Base-by-base conservation (phyloP, 352 stramenopile species). In the Pythium diclinum region DNA sequence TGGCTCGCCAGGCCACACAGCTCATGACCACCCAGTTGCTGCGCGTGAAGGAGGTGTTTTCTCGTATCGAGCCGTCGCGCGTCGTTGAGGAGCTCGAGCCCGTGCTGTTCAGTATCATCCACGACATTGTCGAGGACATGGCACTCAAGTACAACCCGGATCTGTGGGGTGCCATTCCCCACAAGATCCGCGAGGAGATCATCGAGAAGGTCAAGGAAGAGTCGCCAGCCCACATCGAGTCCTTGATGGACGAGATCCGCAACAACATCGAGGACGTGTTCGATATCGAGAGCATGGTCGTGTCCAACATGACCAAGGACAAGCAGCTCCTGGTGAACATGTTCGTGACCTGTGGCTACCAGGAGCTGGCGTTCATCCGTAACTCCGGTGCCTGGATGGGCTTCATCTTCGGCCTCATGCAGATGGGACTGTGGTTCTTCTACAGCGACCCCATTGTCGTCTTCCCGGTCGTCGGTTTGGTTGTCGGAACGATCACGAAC, bases 401-500 rank as follows among this genome's bases (percentile, higher is more conserved):
- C 63, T 85, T 88, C 14, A 64, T 97, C 49, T 94, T 93, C 60
- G 86, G 86, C 3, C 71, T 94, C 48, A 86, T 93, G 63, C 86
- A 94, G 66, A 92, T 97, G 87, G 77, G 79, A 0, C 71, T 96
- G 46, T 96, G 83, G 81, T 98, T 91, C 57, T 73, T 89, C 21
- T 88, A 88, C 63, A 77, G 74, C 47, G 79, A 88, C 60, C 81
- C 69, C 4, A 87, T 92, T 44, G 81, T 94, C 19, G 79, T 89
- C 10, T 94, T 97, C 51, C 91, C 91, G 0, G 88, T 96, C 21
- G 78, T 96, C n/a, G 96, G 96, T 21, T 72, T 95, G 25, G 87
- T 99, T 40, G 96, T 99, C 6, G 96, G 97, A 17, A 89, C 97
- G 14, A 87, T 98, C 32, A 99, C 97, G n/a, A 98, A 98, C 71